Base-by-base conservation (phyloP, 73 alveolate species). In the Uronychia binucleata region DNA sequence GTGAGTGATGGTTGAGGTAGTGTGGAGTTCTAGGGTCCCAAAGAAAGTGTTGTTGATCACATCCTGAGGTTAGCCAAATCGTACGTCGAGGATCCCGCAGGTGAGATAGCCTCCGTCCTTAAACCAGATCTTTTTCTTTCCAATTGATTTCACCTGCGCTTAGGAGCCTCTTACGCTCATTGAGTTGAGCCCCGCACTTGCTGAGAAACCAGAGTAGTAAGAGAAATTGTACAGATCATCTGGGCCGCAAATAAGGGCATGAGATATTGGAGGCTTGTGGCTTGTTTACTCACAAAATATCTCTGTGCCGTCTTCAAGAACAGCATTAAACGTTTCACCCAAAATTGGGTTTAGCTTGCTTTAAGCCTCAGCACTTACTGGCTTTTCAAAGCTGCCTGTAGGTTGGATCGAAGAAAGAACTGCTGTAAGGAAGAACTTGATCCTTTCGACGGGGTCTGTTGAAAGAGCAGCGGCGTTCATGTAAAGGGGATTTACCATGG, bases 301-400 rank as follows among this genome's bases (percentile, higher is more conserved):
- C 88, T 88, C 86, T 25, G 99, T 92, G 32, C 99, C 99, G 89
- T 98, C 99, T 80, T 93, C 97, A 88, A 95, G 91, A 58, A 75
- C 90, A 86, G 98, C 98, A 87, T 92, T 92, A 83, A 91, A 94
- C 19, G 99, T 98, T 86, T 98, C 99, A 35, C 99, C 99, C 79
- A 97, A 85, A n/a, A 98, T 93, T 28, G 99, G 99, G 86, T 97
- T 97, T 77, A 97, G 34, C 86, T 79, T 30, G 31, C n/a, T 19
- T 46, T 46, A 46, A 46, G 5, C n/a, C 5, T 46, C 67, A 11
- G 5, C 67, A 81, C 34, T 91, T 30, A 91, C 74, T 0, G 99
- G 99, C 86, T 95, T 95, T 80, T 94, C 93, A 84, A 95, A 95
- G 8, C 91, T 79, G 81, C 87, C 92, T 14, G 96, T 91, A 34